Percentiles rank a stretch among this genome's conserved stretches.
These are phyloP conservation scores for Globisporangium splendens DNA, from an alignment of 352 stramenopile species.

Conservation along the genomic window DNA sequence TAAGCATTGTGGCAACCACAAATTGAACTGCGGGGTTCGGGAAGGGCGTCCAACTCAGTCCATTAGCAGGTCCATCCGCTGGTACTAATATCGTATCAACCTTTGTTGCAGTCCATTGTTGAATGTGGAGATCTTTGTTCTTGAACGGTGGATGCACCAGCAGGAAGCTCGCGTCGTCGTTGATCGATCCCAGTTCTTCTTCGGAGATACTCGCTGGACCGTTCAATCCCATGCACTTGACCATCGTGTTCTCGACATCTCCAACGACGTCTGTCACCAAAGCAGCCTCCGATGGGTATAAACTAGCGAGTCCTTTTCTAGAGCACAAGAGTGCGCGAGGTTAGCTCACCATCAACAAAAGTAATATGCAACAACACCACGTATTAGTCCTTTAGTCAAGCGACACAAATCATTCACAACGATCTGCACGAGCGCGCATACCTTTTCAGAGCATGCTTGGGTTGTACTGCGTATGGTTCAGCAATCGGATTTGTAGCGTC, in stretches of 20 bases:
- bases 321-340: conserved; percentile 40
- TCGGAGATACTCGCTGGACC: conserved; percentile 38
- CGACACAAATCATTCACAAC: too few species aligned
- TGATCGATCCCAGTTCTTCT: conserved; percentile 19
- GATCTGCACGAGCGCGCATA: not conserved
- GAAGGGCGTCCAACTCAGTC: conserved; percentile 23
- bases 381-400: too few species aligned
- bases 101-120: conserved; percentile 21
- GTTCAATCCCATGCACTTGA: conserved; percentile 43
- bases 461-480: not conserved
- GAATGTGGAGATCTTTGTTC: conserved; percentile 17
- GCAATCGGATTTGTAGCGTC: not conserved
- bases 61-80: not conserved
- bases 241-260: conserved; percentile 39
- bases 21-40: conserved; percentile 39
- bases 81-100: conserved; percentile 11
- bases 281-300: conserved; percentile 37
- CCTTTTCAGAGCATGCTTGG: not conserved
- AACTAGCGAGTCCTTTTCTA: not conserved
- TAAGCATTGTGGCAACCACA: conserved; percentile 24
- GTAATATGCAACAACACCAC: too few species aligned
- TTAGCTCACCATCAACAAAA: conserved; percentile 7
- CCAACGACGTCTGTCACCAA: conserved; percentile 44
- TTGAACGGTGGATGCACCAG: conserved; percentile 36
- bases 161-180: conserved; percentile 28